Base-by-base conservation (phyloP, 2,329 filamentous ascomycete species). In the Epichloe amarillans region DNA sequence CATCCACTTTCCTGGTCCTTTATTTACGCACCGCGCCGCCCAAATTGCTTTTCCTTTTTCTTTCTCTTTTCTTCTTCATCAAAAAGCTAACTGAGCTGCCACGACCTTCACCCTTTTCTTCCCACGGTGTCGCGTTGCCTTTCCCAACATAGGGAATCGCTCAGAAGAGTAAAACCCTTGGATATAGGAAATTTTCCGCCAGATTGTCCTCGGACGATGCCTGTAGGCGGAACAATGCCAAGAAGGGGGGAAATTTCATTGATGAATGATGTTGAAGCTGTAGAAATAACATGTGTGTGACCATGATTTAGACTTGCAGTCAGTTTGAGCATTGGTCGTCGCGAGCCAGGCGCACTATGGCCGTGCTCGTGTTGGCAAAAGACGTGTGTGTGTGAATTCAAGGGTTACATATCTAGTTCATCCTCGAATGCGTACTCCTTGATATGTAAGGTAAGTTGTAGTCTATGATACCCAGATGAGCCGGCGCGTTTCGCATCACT, bases 61-160 rank as follows among this genome's bases (percentile, higher is more conserved):
- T 66, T 63, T 64, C 63, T 68, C 57, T 54, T 63, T 65, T 66
- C 68, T 72, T 69, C 66, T 69, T 70, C 72, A 80, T 80, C 76
- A 80, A 80, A 80, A 80, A 80, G 75, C 72, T 67, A 71, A 64
- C 70, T 78, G 74, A 78, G 74, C 69, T 69, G 77, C 77, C 77
- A 80, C 77, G 77, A 80, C 77, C 76, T 69, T 75, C 76, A 79
- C 71, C 71, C 69, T 71, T 50, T 40, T 40, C 64, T 58, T 61
- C 62, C 69, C 64, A 80, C 77, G 76, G 76, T 79, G 77, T 75
- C 67, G 75, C 63, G 77, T 80, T 80, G 77, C 77, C 77, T 74
- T 75, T 73, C 69, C 68, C 68, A 61, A 55, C 52, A 49, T 54
- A 56, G 70, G 70, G 72, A 72, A 72, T 65, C 61, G 67, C 72